A percentile compares a stretch with the other conserved stretches of the same genome.
These are phyloP conservation scores for Pulveroboletus sp. DNA, from an alignment of 768 basidiomycete species.

Conservation along the genomic window DNA sequence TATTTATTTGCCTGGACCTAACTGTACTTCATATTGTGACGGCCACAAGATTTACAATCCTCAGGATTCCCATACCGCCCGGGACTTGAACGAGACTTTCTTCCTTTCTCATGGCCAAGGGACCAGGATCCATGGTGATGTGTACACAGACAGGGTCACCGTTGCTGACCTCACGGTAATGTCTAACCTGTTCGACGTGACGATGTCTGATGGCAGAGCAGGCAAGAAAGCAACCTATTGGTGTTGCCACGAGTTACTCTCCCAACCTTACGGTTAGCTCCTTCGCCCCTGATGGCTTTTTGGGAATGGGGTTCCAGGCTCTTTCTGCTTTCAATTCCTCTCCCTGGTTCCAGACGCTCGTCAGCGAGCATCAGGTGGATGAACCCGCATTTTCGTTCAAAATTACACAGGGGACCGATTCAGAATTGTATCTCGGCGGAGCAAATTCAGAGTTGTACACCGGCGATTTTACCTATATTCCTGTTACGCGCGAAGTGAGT, in stretches of 20 bases:
- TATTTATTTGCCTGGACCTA: constrained; percentile 25
- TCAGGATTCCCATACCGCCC: constrained; percentile 4
- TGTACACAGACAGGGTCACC: constrained; percentile 10
- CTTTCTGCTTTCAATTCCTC: constrained; percentile 33
- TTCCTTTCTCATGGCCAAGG: not conserved
- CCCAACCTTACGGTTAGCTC: not conserved
- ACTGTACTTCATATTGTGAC: constrained; percentile 24
- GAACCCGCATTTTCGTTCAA: constrained; percentile 45
- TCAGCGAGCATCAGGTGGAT: constrained; percentile 32
- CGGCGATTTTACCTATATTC: constrained; percentile 38
- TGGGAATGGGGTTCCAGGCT: constrained; percentile 42
- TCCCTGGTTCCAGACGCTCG: constrained; percentile 41
- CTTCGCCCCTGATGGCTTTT: constrained; percentile 25
- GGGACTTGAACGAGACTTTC: constrained; percentile 1
- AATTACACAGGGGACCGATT: constrained; percentile 35
- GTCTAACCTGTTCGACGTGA: not conserved
- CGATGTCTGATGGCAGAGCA: not conserved
- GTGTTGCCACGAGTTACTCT: constrained; percentile 12
- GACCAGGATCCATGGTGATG: constrained; percentile 1
- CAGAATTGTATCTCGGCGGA: constrained; percentile 53
- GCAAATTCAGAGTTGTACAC: constrained; percentile 40
- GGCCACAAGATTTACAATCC: constrained; percentile 34
- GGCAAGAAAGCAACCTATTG: constrained; percentile 14
- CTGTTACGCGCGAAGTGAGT: constrained; percentile 10
- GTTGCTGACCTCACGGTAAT: constrained; percentile 11